These are phyloP conservation scores for Rachicladosporium sp. DNA, from an alignment of 2,329 filamentous ascomycete species.

Conservation along the genomic window DNA sequence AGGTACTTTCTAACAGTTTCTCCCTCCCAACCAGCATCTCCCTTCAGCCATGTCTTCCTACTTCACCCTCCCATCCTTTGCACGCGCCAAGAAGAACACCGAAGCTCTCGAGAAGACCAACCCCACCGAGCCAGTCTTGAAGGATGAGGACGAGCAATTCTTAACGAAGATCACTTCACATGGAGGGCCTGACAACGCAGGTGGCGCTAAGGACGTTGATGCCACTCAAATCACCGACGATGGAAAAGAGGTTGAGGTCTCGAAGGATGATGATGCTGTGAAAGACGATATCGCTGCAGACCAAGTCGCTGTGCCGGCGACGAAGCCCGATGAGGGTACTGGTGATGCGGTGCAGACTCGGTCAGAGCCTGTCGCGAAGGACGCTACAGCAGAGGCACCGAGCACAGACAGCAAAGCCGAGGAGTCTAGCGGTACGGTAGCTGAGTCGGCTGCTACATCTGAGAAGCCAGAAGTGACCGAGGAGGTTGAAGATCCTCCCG, in stretches of 20 bases:
- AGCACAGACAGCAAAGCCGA: slow-evolving; percentile 8
- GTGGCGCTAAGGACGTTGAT: slow-evolving; percentile 9
- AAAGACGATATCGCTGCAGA: slow-evolving; percentile 9
- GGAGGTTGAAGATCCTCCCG: slow-evolving; percentile 8
- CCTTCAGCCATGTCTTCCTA: slow-evolving; percentile 17
- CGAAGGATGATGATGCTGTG: slow-evolving; percentile 13
- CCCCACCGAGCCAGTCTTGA: slow-evolving; percentile 37
- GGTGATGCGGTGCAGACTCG: slow-evolving; percentile 16
- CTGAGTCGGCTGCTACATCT: neutral
- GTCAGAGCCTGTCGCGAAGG: slow-evolving; percentile 14
- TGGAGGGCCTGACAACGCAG: slow-evolving; percentile 32
- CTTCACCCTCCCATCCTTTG: slow-evolving; percentile 23
- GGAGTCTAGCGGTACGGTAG: slow-evolving; percentile 7
- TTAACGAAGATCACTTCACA: slow-evolving; percentile 39
- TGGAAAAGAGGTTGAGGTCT: slow-evolving; percentile 20
- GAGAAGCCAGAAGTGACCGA: slow-evolving; percentile 12
- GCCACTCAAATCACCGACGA: slow-evolving; percentile 23
- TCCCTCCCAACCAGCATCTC: no score
- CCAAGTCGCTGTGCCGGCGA: slow-evolving; percentile 19
- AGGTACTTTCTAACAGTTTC: no score
- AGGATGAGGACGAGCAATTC: slow-evolving; percentile 49
- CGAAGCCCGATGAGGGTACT: slow-evolving; percentile 22
- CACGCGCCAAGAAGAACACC: slow-evolving; percentile 24
- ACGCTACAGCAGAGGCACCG: slow-evolving; percentile 1
- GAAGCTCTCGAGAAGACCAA: slow-evolving; percentile 24